These are phyloP conservation scores for Meira nashicola DNA, from an alignment of 1,284 basidiomycete genomes.

Conservation along the genomic window DNA sequence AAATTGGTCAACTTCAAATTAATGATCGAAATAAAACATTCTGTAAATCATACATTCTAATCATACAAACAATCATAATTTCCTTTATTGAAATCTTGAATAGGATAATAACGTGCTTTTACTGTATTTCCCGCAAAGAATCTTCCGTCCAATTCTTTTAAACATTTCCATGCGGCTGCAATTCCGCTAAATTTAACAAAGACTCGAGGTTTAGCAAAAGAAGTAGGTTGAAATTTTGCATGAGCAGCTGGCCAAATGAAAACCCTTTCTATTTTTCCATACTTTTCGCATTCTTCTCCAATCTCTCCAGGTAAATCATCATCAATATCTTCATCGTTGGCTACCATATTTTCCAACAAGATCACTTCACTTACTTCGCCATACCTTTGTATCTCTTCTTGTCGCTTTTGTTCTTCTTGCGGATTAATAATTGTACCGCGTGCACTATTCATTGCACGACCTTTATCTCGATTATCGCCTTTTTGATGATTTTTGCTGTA, in stretches of 20 bases:
- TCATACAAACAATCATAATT: neutral
- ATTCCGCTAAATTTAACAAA: conserved; percentile 42
- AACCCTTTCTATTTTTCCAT: conserved; percentile 32
- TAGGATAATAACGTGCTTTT: conserved; percentile 11
- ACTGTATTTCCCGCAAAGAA: conserved; percentile 16
- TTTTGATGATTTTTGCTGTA: neutral
- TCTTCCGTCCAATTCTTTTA: conserved; percentile 28
- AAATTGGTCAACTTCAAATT: too few relatives aligned
- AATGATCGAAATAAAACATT: too few relatives aligned
- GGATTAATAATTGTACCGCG: conserved; percentile 19
- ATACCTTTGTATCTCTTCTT: conserved; percentile 13
- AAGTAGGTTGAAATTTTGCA: neutral
- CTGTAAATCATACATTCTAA: too few relatives aligned
- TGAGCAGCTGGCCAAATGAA: conserved; percentile 15
- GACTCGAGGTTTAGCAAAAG: conserved; percentile 19
- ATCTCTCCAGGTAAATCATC: conserved; percentile 22
- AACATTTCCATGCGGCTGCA: conserved; percentile 35
- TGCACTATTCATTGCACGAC: neutral
- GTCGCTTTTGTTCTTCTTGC: conserved; percentile 9
- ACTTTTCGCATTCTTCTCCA: conserved; percentile 29
- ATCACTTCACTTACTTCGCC: conserved; percentile 25
- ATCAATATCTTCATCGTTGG: conserved; percentile 8
- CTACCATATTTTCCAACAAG: conserved; percentile 21
- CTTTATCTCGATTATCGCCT: neutral
- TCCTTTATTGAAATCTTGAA: conserved; percentile 6